Percentiles rank a stretch among this genome's conserved stretches.
Conservation (phyloP, 2,329 filamentous ascomycete genomes). For the Paracamarosporium sp. region DNA sequence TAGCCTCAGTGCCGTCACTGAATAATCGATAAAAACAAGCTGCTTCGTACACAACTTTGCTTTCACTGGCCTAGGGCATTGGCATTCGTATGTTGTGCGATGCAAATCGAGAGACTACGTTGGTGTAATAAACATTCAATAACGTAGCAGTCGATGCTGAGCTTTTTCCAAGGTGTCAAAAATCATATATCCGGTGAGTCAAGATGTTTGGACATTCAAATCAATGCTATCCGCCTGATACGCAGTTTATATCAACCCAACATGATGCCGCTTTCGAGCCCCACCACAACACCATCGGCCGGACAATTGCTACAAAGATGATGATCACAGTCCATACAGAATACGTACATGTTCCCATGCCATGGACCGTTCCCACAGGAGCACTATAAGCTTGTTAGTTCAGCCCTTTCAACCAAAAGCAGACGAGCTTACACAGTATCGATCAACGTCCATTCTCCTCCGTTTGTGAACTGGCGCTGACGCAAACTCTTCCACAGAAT, state of each 20-base stretch:
- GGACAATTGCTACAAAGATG: conserved; percentile 10
- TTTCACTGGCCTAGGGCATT: too few relatives aligned
- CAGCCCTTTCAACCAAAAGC: neutral
- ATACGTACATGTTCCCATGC: conserved; percentile 6
- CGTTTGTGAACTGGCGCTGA: conserved; percentile 1
- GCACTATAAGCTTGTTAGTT: conserved; percentile 9
- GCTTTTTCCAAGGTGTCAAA: too few relatives aligned
- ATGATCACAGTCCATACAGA: conserved; percentile 12
- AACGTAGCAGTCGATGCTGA: too few relatives aligned
- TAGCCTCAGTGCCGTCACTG: too few relatives aligned
- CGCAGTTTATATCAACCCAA: neutral
- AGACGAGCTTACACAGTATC: conserved; percentile 11
- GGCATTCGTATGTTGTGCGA: too few relatives aligned
- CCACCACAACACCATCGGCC: neutral
- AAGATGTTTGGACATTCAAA: neutral
- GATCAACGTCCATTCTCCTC: conserved; percentile 7
- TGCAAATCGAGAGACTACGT: too few relatives aligned
- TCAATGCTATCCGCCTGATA: neutral
- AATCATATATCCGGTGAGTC: neutral
- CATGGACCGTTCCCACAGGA: conserved; percentile 10
- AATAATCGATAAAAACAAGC: too few relatives aligned
- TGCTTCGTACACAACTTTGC: too few relatives aligned
- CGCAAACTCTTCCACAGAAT: neutral
- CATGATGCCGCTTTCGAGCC: conserved; percentile 6
- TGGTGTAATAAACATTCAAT: too few relatives aligned